Conservation (phyloP, 495 filamentous ascomycete genomes). For the Jackrogersella minutella region DNA sequence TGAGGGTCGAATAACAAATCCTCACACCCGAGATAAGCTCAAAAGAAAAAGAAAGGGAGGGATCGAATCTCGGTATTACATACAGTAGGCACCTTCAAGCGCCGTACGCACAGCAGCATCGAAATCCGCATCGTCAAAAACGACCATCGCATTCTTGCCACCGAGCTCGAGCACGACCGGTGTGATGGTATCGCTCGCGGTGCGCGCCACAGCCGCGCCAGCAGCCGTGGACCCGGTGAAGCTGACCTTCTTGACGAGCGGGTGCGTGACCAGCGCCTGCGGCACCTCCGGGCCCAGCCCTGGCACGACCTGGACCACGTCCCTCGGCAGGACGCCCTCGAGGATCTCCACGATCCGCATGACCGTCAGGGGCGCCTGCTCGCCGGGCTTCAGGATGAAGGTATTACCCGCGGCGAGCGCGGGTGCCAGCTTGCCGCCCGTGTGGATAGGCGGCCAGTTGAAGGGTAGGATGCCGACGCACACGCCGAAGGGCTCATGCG, state of each 20-base stretch:
- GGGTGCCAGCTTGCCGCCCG: slow-evolving; percentile 51
- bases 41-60: neutral
- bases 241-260: slow-evolving; percentile 70
- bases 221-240: slow-evolving; percentile 64
- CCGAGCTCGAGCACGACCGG: slow-evolving; percentile 23
- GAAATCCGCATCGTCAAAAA: slow-evolving; percentile 21
- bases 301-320: slow-evolving; percentile 11
- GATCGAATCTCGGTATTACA: neutral
- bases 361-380: slow-evolving; percentile 72
- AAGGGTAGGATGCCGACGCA: slow-evolving; percentile 18
- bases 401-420: slow-evolving; percentile 58
- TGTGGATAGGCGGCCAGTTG: slow-evolving; percentile 15
- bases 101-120: slow-evolving; percentile 13
- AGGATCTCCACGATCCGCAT: slow-evolving; percentile 21
- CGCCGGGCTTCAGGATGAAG: slow-evolving; percentile 72
- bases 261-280: slow-evolving; percentile 66
- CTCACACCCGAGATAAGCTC: neutral
- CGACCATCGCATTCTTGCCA: slow-evolving; percentile 9
- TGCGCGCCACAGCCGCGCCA: slow-evolving; percentile 9
- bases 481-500: slow-evolving; percentile 18
- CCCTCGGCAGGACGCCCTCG: slow-evolving; percentile 10
- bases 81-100: slow-evolving; percentile 20
- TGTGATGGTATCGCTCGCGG: slow-evolving; percentile 12
- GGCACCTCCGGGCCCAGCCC: slow-evolving; percentile 57
- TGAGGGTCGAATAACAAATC: neutral